Percentiles rank a stretch among this genome's conserved stretches.
These are phyloP conservation scores for Scytalidium sp. DNA, from an alignment of 2,329 filamentous ascomycete genomes.

Conservation along the genomic window DNA sequence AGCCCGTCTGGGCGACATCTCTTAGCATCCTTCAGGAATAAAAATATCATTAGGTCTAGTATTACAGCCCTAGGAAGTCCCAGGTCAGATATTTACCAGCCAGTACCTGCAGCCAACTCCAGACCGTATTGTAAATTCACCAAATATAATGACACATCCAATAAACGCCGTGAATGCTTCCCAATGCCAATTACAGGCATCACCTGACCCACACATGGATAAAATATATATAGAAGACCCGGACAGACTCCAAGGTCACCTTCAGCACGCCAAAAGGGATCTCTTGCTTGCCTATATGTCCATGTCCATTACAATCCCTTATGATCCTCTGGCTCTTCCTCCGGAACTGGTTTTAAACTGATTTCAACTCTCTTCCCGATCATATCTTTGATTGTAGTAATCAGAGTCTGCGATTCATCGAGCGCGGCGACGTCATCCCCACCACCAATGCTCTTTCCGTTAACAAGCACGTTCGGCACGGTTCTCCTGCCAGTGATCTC, in stretches of 20 bases:
- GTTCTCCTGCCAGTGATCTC: constrained; percentile 77
- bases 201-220: not conserved
- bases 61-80: not conserved
- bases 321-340: constrained; percentile 5
- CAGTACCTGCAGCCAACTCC: not conserved
- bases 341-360: constrained; percentile 4
- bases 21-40: no score
- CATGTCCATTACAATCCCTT: not conserved
- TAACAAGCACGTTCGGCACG: constrained; percentile 88
- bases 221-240: not conserved
- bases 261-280: not conserved
- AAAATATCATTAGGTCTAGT: not conserved
- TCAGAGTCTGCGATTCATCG: constrained; percentile 63
- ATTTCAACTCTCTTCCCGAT: constrained; percentile 59
- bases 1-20: no score
- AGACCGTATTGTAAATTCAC: not conserved
- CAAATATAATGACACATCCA: not conserved
- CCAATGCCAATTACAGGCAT: not conserved
- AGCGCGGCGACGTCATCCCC: constrained; percentile 80
- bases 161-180: constrained; percentile 6
- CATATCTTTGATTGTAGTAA: constrained; percentile 68
- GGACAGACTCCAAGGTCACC: not conserved
- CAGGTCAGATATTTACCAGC: no score
- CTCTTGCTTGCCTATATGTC: not conserved
- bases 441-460: constrained; percentile 85